Evolutionary conservation across 1,139 yeast genomes (phyloP).

Genomic region (Candida tropicalis): DNA sequence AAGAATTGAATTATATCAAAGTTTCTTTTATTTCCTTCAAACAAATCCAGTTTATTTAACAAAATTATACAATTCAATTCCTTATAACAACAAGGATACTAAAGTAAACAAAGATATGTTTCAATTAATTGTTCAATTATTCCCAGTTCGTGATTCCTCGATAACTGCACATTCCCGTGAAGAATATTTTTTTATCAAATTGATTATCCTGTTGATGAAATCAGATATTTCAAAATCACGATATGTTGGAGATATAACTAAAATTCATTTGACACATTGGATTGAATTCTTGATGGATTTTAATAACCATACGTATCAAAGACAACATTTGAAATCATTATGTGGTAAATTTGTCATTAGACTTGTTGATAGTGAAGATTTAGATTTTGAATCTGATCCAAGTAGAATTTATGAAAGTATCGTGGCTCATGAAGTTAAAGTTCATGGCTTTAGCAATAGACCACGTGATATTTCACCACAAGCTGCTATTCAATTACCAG

Average conservation of each 20-base stretch:
- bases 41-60: constrained; percentile 80
- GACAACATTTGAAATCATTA: constrained; percentile 53
- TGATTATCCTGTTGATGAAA: constrained; percentile 55
- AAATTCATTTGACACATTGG: constrained; percentile 44
- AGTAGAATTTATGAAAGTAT: constrained; percentile 54
- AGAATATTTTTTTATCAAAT: constrained; percentile 68
- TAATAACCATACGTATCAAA: constrained; percentile 61
- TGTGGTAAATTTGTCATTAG: constrained; percentile 53
- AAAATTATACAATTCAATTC: constrained; percentile 41
- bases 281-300: constrained; percentile 55
- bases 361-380: constrained; percentile 57
- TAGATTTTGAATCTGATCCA: constrained; percentile 84
- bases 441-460: constrained; percentile 41
- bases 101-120: constrained; percentile 40
- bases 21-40: constrained; percentile 79
- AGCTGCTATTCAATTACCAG: constrained; percentile 76
- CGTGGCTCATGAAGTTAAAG: constrained; percentile 49
- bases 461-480: constrained; percentile 50
- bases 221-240: constrained; percentile 40
- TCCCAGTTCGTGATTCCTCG: constrained; percentile 39
- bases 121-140: constrained; percentile 51
- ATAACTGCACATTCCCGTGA: constrained; percentile 57
- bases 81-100: constrained; percentile 23
- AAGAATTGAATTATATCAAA: constrained; percentile 67
- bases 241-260: constrained; percentile 37